These are phyloP conservation scores for Barnettozyma botsteinii DNA, from an alignment of 805 yeast species.

Conservation along the genomic window DNA sequence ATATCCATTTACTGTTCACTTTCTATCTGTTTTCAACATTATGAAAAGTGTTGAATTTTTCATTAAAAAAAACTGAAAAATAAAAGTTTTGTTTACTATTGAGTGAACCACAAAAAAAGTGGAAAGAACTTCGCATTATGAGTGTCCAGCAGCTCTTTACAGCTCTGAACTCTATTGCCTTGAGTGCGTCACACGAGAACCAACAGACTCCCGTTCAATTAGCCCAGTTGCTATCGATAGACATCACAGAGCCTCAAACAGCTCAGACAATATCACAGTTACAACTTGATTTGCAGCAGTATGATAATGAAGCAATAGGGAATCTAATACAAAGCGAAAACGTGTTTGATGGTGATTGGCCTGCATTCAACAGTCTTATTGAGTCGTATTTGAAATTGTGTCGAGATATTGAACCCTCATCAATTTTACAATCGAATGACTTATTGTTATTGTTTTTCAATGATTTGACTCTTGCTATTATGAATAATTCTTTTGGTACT, in stretches of 20 bases:
- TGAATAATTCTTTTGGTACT: conserved; percentile 35
- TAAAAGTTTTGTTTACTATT: too few relatives aligned
- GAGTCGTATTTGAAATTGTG: conserved; percentile 38
- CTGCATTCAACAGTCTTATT: conserved; percentile 40
- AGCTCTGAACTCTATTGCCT: background rate
- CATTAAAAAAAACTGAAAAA: too few relatives aligned
- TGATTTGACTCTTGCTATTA: conserved; percentile 43
- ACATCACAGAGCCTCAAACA: conserved; percentile 7
- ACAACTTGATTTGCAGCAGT: conserved; percentile 20
- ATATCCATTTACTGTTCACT: background rate
- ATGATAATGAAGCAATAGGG: conserved; percentile 5
- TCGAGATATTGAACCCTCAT: conserved; percentile 52
- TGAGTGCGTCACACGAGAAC: background rate
- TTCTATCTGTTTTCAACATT: too few relatives aligned
- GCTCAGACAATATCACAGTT: conserved; percentile 9
- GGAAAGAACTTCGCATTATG: background rate
- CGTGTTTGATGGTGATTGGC: conserved; percentile 31
- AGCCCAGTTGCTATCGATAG: conserved; percentile 11
- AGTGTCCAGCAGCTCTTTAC: background rate
- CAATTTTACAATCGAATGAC: conserved; percentile 49
- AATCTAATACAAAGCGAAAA: conserved; percentile 24
- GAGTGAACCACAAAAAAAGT: background rate
- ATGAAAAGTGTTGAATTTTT: too few relatives aligned
- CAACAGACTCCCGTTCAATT: background rate
- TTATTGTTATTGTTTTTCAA: conserved; percentile 41